Percentiles rank a stretch among this genome's conserved stretches.
Conservation (phyloP, 345 rosid species). For the Rhodamnia rubescens region DNA sequence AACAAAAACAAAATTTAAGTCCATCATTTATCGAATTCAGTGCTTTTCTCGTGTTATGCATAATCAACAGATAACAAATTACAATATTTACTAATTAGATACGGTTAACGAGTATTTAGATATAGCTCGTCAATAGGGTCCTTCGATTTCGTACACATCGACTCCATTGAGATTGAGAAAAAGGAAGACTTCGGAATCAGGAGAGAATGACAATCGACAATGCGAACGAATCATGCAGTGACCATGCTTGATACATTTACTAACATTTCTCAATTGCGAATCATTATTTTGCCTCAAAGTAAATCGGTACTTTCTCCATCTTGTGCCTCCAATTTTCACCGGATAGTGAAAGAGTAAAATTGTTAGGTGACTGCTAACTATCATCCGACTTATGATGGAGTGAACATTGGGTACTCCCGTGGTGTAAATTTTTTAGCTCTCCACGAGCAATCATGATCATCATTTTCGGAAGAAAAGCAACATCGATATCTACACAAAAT, state of each 20-base stretch:
- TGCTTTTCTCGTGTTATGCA: background rate
- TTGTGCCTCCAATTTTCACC: background rate
- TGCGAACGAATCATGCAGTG: background rate
- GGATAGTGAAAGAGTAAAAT: background rate
- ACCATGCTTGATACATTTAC: background rate
- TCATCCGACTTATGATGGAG: background rate
- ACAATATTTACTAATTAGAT: background rate
- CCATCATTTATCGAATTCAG: background rate
- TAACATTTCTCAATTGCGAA: background rate
- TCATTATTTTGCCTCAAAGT: background rate
- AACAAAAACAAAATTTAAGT: too few relatives aligned
- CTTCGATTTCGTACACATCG: too few relatives aligned
- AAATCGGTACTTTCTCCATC: background rate
- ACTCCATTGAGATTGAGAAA: background rate
- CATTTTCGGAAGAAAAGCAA: background rate
- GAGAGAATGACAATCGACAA: background rate
- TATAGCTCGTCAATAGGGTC: background rate
- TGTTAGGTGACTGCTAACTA: background rate
- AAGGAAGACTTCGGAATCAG: background rate
- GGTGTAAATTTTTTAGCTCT: background rate
- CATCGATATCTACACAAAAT: background rate
- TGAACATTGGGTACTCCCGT: background rate
- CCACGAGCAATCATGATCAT: background rate
- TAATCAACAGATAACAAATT: background rate
- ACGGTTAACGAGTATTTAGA: background rate